Percentiles rank a stretch among this genome's conserved stretches.
Conservation (phyloP, 2,329 filamentous ascomycete genomes). For the Huntiella savannae region DNA sequence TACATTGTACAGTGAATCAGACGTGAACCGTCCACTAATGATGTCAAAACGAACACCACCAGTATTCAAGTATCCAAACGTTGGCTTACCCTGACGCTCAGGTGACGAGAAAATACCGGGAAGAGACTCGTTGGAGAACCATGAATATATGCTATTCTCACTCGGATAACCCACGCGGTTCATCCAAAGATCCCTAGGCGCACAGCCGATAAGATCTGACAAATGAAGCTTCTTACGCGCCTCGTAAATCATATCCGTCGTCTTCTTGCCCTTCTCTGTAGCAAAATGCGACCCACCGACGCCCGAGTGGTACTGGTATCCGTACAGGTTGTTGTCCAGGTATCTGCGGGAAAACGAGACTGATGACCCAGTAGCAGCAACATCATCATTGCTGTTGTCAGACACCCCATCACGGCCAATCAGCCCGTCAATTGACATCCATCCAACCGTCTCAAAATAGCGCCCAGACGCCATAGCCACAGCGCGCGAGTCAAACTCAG, state of each 20-base stretch:
- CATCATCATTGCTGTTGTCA: constrained; percentile 15
- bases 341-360: constrained; percentile 59
- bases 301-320: constrained; percentile 62
- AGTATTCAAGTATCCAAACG: constrained; percentile 66
- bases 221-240: constrained; percentile 54
- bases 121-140: constrained; percentile 58
- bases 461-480: constrained; percentile 71
- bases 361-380: constrained; percentile 16
- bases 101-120: constrained; percentile 43
- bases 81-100: constrained; percentile 38
- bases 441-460: constrained; percentile 90
- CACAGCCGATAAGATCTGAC: constrained; percentile 63
- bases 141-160: constrained; percentile 59
- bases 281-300: constrained; percentile 54
- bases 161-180: constrained; percentile 56
- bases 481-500: constrained; percentile 57
- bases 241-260: constrained; percentile 47
- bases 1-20: constrained; percentile 68
- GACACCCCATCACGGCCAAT: constrained; percentile 16
- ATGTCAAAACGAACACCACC: constrained; percentile 90
- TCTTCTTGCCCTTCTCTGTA: constrained; percentile 54
- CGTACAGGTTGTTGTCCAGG: constrained; percentile 84
- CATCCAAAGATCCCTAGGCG: constrained; percentile 66
- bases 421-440: constrained; percentile 64
- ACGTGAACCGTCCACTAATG: constrained; percentile 78